Evolutionary conservation across 306 rosid genomes (phyloP).

Genomic region (Begonia peltatifolia): DNA sequence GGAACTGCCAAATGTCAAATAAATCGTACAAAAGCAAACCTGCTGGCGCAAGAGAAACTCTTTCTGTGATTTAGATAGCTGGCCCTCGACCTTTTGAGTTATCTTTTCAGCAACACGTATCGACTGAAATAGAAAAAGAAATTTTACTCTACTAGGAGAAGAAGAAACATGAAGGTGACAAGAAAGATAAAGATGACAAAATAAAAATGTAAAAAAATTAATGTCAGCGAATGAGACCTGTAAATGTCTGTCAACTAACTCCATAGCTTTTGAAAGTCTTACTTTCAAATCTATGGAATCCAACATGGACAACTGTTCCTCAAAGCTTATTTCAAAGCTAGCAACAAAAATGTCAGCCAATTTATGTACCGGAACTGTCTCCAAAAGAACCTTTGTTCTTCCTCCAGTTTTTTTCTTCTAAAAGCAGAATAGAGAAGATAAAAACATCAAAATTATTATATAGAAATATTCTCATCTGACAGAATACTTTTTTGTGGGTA

Average conservation of each 20-base stretch:
- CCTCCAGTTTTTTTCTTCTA: slow-evolving; percentile 98
- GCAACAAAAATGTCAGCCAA: slow-evolving; percentile 98
- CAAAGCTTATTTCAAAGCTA: slow-evolving; percentile 96
- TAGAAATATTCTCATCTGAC: not conserved
- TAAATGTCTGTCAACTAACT: slow-evolving; percentile 91
- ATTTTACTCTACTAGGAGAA: slow-evolving; percentile 8
- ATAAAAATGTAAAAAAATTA: not conserved
- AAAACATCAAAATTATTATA: not conserved
- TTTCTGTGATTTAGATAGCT: slow-evolving; percentile 89
- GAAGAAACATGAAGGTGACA: slow-evolving; percentile 7
- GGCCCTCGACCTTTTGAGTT: slow-evolving; percentile 98
- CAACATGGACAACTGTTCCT: slow-evolving; percentile 85
- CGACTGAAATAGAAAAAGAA: slow-evolving; percentile 37
- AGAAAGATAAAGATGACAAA: slow-evolving; percentile 4
- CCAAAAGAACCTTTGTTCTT: slow-evolving; percentile 87
- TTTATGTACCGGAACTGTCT: slow-evolving; percentile 94
- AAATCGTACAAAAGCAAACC: slow-evolving; percentile 38
- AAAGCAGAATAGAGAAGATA: slow-evolving; percentile 18
- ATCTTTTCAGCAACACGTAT: slow-evolving; percentile 99
- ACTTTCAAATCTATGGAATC: slow-evolving; percentile 89
- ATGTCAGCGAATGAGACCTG: slow-evolving; percentile 24
- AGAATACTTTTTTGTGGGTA: not conserved
- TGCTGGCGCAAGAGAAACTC: slow-evolving; percentile 97
- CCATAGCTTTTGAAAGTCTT: slow-evolving; percentile 94
- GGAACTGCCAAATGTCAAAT: too few species aligned